Conservation (phyloP, 2,329 filamentous ascomycete genomes). For the Penicillium sp. region DNA sequence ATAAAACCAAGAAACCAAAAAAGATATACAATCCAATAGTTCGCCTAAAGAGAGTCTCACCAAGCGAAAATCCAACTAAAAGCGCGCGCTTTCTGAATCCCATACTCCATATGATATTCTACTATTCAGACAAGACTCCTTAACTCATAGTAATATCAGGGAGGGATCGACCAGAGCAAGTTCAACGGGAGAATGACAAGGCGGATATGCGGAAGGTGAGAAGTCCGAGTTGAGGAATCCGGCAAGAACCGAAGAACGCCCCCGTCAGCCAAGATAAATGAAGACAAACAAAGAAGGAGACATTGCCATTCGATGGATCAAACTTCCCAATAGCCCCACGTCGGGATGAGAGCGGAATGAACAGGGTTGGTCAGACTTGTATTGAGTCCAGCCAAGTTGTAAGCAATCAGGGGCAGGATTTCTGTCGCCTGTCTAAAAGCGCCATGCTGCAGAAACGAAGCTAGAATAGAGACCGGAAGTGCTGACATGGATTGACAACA, state of each 20-base stretch:
- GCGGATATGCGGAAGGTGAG: background rate
- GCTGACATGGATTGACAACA: background rate
- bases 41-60: background rate
- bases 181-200: background rate
- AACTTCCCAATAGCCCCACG: background rate
- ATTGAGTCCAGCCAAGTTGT: background rate
- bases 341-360: background rate
- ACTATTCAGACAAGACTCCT: background rate
- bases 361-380: background rate
- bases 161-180: background rate
- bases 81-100: conserved; percentile 7
- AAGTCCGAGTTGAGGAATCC: background rate
- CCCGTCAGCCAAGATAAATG: background rate
- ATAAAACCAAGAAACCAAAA: too few species aligned
- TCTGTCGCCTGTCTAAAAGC: background rate
- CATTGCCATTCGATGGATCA: background rate
- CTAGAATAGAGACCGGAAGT: background rate
- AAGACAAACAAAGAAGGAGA: background rate
- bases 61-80: background rate
- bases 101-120: background rate
- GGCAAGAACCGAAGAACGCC: background rate
- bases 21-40: background rate
- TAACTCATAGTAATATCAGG: background rate
- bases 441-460: background rate
- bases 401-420: background rate